Percentiles rank a stretch among this genome's conserved stretches.
Conservation (phyloP, 1,284 basidiomycete species). For the Grifola frondosa region DNA sequence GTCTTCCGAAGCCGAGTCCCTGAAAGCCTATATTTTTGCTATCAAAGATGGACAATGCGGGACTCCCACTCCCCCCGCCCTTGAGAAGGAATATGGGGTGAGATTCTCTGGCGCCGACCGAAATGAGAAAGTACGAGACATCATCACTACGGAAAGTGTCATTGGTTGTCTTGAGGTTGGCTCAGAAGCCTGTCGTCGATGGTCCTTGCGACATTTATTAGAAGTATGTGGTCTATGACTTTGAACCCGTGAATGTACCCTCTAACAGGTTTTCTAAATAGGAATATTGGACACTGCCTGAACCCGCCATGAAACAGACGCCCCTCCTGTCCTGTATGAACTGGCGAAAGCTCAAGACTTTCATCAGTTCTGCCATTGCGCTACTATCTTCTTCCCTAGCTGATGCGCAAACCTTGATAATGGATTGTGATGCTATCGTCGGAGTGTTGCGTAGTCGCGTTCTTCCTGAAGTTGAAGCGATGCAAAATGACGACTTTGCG, state of each 20-base stretch:
- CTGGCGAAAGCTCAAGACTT: conserved; percentile 40
- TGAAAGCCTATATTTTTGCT: conserved; percentile 29
- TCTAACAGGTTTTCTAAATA: conserved; percentile 21
- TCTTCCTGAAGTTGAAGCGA: conserved; percentile 47
- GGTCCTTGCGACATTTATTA: conserved; percentile 32
- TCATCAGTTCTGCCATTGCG: conserved; percentile 37
- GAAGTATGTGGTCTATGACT: conserved; percentile 23
- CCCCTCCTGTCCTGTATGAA: conserved; percentile 34
- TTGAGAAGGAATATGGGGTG: conserved; percentile 40
- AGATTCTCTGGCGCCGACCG: conserved; percentile 30
- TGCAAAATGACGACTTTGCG: conserved; percentile 27
- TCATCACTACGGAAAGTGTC: conserved; percentile 35
- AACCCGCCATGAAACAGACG: conserved; percentile 28
- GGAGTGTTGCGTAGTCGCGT: conserved; percentile 45
- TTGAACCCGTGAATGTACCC: too few relatives aligned
- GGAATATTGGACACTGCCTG: conserved; percentile 49
- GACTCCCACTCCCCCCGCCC: conserved; percentile 26
- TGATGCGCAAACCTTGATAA: conserved; percentile 13
- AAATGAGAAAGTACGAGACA: conserved; percentile 26
- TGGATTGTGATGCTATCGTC: conserved; percentile 37
- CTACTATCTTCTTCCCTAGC: conserved; percentile 31
- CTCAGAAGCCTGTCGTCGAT: conserved; percentile 28
- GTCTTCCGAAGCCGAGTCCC: conserved; percentile 26
- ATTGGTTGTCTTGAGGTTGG: conserved; percentile 38
- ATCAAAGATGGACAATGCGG: conserved; percentile 33